A percentile compares a stretch with the other conserved stretches of the same genome.
Conservation (phyloP, 495 filamentous ascomycete species). For the Aspergillus diversus region DNA sequence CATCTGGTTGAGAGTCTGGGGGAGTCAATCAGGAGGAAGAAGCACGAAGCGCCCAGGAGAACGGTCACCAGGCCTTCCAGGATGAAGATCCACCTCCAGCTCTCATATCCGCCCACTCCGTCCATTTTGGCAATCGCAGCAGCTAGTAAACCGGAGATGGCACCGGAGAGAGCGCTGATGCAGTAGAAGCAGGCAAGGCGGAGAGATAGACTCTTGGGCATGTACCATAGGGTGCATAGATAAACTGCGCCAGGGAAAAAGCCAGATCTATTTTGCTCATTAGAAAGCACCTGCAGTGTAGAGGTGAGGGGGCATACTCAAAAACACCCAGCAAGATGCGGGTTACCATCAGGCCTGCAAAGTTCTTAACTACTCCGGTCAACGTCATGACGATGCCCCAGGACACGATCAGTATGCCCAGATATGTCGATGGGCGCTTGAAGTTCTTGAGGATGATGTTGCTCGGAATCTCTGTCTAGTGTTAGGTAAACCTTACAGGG, state of each 20-base stretch:
- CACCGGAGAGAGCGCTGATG: slow-evolving; percentile 62
- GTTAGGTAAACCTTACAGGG: neutral
- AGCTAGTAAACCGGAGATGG: slow-evolving; percentile 70
- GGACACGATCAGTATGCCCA: slow-evolving; percentile 61
- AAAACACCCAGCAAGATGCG: slow-evolving; percentile 67
- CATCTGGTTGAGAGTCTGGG: slow-evolving; percentile 25
- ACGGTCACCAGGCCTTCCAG: slow-evolving; percentile 63
- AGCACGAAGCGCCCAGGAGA: slow-evolving; percentile 58
- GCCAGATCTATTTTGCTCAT: slow-evolving; percentile 32
- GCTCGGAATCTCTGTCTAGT: slow-evolving; percentile 51
- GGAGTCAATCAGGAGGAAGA: slow-evolving; percentile 48
- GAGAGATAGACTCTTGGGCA: slow-evolving; percentile 31
- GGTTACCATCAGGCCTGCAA: slow-evolving; percentile 59
- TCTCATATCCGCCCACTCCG: slow-evolving; percentile 59
- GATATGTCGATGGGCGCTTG: slow-evolving; percentile 34
- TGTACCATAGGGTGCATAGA: slow-evolving; percentile 75
- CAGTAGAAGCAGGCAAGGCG: slow-evolving; percentile 65
- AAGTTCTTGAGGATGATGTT: slow-evolving; percentile 54
- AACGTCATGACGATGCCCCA: slow-evolving; percentile 55
- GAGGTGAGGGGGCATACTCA: slow-evolving; percentile 35
- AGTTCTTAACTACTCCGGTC: slow-evolving; percentile 53
- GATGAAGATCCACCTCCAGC: slow-evolving; percentile 77
- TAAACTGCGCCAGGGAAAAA: slow-evolving; percentile 75
- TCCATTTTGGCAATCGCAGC: slow-evolving; percentile 69
- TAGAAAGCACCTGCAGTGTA: no score